Conservation (phyloP, 495 filamentous ascomycete genomes). For the Rhypophila decipiens region DNA sequence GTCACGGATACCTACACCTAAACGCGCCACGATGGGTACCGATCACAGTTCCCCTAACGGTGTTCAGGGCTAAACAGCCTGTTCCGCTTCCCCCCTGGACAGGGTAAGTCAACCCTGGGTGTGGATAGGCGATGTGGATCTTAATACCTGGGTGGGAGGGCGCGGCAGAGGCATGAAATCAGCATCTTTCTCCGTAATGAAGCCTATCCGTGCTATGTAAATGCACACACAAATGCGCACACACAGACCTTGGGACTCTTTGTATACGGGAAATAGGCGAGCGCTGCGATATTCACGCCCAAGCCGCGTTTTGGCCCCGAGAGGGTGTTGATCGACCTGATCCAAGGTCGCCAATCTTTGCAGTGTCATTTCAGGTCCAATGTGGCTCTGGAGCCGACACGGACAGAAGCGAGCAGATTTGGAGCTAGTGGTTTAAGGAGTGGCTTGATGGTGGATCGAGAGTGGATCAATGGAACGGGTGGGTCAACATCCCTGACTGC, state of each 20-base stretch:
- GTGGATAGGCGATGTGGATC: slow-evolving; percentile 24
- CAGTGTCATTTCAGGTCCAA: background rate
- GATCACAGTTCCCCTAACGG: slow-evolving; percentile 8
- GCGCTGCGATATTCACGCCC: background rate
- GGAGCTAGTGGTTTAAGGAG: background rate
- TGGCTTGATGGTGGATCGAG: background rate
- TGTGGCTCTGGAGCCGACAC: slow-evolving; percentile 16
- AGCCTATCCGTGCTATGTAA: slow-evolving; percentile 2
- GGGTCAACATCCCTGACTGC: background rate
- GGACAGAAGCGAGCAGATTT: slow-evolving; percentile 28
- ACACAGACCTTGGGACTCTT: no score
- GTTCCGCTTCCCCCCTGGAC: slow-evolving; percentile 18
- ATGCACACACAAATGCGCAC: slow-evolving; percentile 2
- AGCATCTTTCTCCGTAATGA: slow-evolving; percentile 11
- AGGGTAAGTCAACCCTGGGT: slow-evolving; percentile 10
- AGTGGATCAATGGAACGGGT: slow-evolving; percentile 11
- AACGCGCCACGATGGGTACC: background rate
- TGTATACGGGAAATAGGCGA: background rate
- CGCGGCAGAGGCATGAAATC: slow-evolving; percentile 21
- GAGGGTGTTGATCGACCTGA: background rate
- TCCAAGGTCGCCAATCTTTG: background rate
- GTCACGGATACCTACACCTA: background rate
- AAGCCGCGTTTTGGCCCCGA: background rate
- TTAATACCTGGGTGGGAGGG: slow-evolving; percentile 18
- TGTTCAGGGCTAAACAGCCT: slow-evolving; percentile 18